Evolutionary conservation across 257 asterid genomes (phyloP).

Genomic region (Pogostemon cablin): DNA sequence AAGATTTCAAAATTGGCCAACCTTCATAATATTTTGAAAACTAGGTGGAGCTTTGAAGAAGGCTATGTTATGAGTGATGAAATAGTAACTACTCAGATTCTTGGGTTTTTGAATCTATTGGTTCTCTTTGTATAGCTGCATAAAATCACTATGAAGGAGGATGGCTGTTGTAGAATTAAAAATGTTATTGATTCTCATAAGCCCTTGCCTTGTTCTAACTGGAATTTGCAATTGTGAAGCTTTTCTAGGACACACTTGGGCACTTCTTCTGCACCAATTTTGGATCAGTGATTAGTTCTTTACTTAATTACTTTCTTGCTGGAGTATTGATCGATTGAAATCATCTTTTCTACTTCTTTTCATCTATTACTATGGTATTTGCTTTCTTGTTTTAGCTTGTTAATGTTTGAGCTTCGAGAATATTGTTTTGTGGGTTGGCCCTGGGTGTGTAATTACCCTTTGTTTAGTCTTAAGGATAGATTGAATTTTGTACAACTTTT

Average conservation of each 20-base stretch:
- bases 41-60: too few relatives aligned
- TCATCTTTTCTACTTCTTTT: neutral
- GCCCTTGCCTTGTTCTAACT: neutral
- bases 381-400: neutral
- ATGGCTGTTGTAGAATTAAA: neutral
- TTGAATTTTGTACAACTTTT: neutral
- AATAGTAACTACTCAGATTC: neutral
- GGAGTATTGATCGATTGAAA: slow-evolving; percentile 1
- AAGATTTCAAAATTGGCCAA: too few relatives aligned
- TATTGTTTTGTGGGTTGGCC: neutral
- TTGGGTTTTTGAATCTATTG: neutral
- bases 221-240: slow-evolving; percentile 2
- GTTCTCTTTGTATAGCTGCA: slow-evolving; percentile 6
- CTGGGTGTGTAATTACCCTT: neutral
- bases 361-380: slow-evolving; percentile 5
- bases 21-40: too few relatives aligned
- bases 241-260: neutral
- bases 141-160: neutral
- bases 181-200: neutral
- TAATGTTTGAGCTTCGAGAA: slow-evolving; percentile 20
- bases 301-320: neutral
- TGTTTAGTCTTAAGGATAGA: neutral
- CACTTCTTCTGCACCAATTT: neutral
- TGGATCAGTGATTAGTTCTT: neutral
- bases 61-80: neutral